Evolutionary conservation across 2,329 filamentous ascomycete genomes (phyloP), one percentile per base, ranked within the genome.

Genomic region (Bipolaris zeicola): DNA sequence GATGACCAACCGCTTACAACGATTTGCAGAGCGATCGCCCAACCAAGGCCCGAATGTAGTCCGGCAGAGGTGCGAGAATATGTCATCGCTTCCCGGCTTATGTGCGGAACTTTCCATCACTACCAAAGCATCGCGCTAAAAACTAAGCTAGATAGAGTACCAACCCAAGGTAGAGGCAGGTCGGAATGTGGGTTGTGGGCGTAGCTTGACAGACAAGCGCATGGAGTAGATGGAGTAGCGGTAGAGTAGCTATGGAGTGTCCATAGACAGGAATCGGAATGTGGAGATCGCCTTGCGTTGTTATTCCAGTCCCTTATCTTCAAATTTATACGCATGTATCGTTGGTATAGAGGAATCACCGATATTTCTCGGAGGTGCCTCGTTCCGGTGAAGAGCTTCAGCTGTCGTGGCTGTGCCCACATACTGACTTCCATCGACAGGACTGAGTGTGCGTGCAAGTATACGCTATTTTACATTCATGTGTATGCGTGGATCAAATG

Each of bases 1-100:
- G 50, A 39, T 45, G 39, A 28, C 26, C 48, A 44, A 43, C 54
- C 50, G 54, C 45, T 39, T 57, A 39, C 8, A 47, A 56, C 43
- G 36, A 10, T 8, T 39, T 48, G 33, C 43, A n/a, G 18, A 43
- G 38, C 31, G 43, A 53, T 57, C 49, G 44, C 22, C 37, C 37
- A 37, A 24, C 22, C 26, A 13, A n/a, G 41, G 31, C 42, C 54
- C 44, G 38, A 37, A 14, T 11, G n/a, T 48, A 33, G 16, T 52
- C 11, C 34, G 42, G 44, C 28, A 33, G 43, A 42, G 50, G 37
- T 42, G 43, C 16, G 31, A 31, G 42, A 43, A 33, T 8, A 42
- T 42, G 22, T 42, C 39, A 42, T 11, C n/a, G 39, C 39, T 13
- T 42, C 22, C 20, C 13, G 39, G 24, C 31, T 34, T 36, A 41